Evolutionary conservation across 2,329 filamentous ascomycete genomes (phyloP).

Genomic region (Rachicladosporium sp.): DNA sequence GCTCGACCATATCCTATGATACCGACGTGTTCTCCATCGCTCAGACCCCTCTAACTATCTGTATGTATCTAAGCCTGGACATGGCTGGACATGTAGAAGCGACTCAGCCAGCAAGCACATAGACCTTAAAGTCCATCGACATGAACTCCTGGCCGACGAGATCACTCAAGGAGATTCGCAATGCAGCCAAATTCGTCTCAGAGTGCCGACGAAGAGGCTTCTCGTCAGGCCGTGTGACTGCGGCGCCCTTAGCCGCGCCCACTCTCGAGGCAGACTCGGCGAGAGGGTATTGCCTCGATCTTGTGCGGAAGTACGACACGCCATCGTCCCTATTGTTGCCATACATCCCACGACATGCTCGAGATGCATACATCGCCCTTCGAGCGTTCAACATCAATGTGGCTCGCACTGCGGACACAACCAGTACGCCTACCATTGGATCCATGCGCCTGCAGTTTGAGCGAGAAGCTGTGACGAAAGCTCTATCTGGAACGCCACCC

Average conservation of each 20-base stretch:
- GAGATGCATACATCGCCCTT: constrained; percentile 78
- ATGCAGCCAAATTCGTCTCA: too few relatives aligned
- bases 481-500: constrained; percentile 65
- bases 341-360: constrained; percentile 63
- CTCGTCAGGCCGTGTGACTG: not conserved
- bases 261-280: constrained; percentile 37
- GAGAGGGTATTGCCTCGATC: constrained; percentile 45
- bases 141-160: too few relatives aligned
- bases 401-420: constrained; percentile 76
- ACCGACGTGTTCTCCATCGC: too few relatives aligned
- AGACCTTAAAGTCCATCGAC: too few relatives aligned
- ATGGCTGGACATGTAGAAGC: too few relatives aligned
- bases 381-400: constrained; percentile 89
- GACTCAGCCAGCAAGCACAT: too few relatives aligned
- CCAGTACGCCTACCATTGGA: constrained; percentile 77
- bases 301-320: constrained; percentile 67
- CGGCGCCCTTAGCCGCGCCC: too few relatives aligned
- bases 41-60: too few relatives aligned
- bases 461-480: constrained; percentile 69
- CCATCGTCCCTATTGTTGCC: constrained; percentile 76
- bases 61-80: too few relatives aligned
- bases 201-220: not conserved
- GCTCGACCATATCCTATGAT: too few relatives aligned
- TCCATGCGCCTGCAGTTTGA: constrained; percentile 90
- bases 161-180: too few relatives aligned